phyloP scores from a whole-genome alignment of 1,284 basidiomycete genomes.

The Ceratobasidium sp. region DNA sequence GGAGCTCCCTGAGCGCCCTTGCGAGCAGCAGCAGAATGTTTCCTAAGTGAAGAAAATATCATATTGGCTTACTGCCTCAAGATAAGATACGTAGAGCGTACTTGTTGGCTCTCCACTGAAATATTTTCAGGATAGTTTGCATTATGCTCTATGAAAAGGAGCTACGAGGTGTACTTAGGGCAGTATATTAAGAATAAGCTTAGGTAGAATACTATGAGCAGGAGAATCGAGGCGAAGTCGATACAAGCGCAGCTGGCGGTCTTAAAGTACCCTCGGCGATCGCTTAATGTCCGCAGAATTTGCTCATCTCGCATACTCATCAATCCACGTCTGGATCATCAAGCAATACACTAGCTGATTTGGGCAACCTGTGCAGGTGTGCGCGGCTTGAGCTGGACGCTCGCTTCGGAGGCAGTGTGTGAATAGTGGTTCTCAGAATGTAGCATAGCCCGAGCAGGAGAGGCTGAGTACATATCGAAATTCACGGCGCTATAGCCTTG shows the following conservation, averaged over 20 bases:
- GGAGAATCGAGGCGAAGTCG: too few species aligned
- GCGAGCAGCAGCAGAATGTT: background rate
- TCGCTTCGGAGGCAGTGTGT: background rate
- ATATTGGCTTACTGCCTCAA: background rate
- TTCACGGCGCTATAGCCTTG: too few species aligned
- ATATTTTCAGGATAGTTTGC: background rate
- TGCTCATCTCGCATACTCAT: background rate
- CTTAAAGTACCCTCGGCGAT: background rate
- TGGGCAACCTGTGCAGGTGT: background rate
- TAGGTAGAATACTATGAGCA: too few species aligned
- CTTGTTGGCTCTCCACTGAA: constrained; percentile 43
- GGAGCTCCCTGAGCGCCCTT: background rate
- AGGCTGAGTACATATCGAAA: too few species aligned
- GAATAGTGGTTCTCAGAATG: background rate
- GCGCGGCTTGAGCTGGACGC: background rate
- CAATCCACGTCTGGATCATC: background rate
- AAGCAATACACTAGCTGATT: background rate
- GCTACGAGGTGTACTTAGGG: too few species aligned
- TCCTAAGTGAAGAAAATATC: background rate
- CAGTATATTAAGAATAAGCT: too few species aligned
- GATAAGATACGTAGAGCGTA: constrained; percentile 9
- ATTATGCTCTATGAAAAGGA: background rate
- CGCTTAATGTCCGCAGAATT: background rate
- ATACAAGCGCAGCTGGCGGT: too few species aligned
- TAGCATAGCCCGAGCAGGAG: too few species aligned